Conservation (phyloP, 129 eudicot genomes). For the Glebionis coronaria region DNA sequence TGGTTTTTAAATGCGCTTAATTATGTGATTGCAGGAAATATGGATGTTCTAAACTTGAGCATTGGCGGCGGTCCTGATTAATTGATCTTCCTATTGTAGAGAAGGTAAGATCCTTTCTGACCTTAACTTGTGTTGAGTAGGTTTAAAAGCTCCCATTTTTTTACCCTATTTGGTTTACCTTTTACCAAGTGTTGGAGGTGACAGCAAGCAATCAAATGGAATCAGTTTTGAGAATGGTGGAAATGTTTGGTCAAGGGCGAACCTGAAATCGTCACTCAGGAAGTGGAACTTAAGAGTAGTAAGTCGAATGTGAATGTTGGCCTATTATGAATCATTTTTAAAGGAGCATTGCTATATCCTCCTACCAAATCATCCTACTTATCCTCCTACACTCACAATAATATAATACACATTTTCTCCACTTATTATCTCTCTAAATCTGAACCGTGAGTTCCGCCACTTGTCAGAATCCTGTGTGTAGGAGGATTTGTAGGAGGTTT, state of each 20-base stretch:
- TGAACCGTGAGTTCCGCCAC: no score
- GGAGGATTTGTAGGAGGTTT: no score
- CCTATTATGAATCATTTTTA: no score
- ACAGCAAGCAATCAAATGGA: conserved; percentile 97
- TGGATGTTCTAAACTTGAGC: conserved; percentile 97
- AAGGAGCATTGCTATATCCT: no score
- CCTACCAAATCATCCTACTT: no score
- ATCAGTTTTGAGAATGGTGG: no score
- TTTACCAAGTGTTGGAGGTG: conserved; percentile 81
- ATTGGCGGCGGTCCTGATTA: conserved; percentile 99
- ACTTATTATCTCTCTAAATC: no score
- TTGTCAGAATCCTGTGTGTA: no score
- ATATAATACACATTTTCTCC: no score
- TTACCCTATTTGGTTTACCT: conserved; percentile 5
- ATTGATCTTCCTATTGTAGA: conserved; percentile 98
- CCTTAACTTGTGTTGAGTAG: neutral
- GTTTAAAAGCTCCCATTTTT: neutral
- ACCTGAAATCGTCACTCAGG: conserved; percentile 81
- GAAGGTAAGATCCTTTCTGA: conserved; percentile 49
- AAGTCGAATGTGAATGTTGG: no score
- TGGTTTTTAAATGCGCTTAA: conserved; percentile 99
- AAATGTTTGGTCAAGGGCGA: conserved; percentile 81
- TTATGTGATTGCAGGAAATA: conserved; percentile 90
- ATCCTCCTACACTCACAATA: no score
- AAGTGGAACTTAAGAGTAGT: conserved; percentile 96